phyloP scores from a whole-genome alignment of 2,329 filamentous ascomycete genomes.

The Talaromyces sp. region DNA sequence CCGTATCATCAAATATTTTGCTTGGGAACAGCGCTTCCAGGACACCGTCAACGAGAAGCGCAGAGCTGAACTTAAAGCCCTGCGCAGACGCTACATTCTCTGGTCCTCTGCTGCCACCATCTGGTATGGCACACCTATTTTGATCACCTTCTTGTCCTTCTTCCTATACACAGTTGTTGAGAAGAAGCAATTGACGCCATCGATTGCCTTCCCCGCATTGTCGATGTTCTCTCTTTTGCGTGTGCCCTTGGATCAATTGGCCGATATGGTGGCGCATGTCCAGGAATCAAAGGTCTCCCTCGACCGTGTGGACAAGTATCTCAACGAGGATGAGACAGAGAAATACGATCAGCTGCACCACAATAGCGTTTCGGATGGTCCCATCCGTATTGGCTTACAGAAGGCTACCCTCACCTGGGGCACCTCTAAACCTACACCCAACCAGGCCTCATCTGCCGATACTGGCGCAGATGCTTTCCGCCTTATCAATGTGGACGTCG shows the following conservation, averaged over 20 bases:
- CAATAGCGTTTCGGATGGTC: conserved; percentile 69
- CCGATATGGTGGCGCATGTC: conserved; percentile 98
- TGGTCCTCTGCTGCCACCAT: conserved; percentile 92
- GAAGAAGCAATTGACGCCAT: conserved; percentile 84
- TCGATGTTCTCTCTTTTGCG: conserved; percentile 94
- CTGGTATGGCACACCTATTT: conserved; percentile 92
- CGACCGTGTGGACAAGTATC: conserved; percentile 92
- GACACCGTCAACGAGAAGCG: conserved; percentile 88
- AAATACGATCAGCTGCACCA: conserved; percentile 85
- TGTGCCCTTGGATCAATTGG: conserved; percentile 90
- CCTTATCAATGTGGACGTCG: conserved; percentile 78
- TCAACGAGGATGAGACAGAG: conserved; percentile 91
- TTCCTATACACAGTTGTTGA: conserved; percentile 89
- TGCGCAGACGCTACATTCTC: conserved; percentile 82
- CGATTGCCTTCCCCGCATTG: conserved; percentile 91
- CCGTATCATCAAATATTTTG: conserved; percentile 98
- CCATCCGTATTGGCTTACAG: conserved; percentile 79
- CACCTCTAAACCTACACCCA: conserved; percentile 52
- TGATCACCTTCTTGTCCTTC: conserved; percentile 97
- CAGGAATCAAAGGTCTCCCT: conserved; percentile 97
- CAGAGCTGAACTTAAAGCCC: conserved; percentile 71
- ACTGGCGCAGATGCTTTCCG: conserved; percentile 76
- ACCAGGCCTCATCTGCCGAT: conserved; percentile 59
- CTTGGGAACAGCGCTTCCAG: conserved; percentile 92
- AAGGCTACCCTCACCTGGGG: conserved; percentile 90